Conservation (phyloP, 2,329 filamentous ascomycete species). For the Ascosphaera pollenicola region DNA sequence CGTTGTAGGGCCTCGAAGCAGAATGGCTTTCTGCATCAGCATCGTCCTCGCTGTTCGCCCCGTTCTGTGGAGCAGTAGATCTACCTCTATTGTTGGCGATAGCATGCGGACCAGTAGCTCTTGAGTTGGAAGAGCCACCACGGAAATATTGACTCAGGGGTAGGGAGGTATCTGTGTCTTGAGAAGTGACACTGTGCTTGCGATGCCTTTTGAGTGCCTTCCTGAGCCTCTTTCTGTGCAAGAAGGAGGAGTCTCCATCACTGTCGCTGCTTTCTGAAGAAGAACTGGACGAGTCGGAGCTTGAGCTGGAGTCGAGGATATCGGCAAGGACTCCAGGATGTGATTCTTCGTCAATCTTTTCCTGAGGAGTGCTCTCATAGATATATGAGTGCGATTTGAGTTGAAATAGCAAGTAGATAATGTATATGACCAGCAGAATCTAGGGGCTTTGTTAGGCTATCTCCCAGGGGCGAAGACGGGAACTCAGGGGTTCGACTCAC, state of each 20-base stretch:
- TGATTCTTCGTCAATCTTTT: slow-evolving; percentile 78
- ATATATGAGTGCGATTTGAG: slow-evolving; percentile 81
- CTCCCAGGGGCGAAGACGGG: background rate
- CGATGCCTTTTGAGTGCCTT: slow-evolving; percentile 52
- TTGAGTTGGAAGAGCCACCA: slow-evolving; percentile 2
- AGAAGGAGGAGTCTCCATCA: slow-evolving; percentile 32
- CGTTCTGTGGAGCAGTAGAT: background rate
- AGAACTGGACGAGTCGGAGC: slow-evolving; percentile 31
- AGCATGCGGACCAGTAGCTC: background rate
- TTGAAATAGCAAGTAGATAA: slow-evolving; percentile 70
- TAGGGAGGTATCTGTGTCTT: slow-evolving; percentile 27
- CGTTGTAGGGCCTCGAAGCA: too few species aligned
- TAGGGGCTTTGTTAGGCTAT: too few species aligned
- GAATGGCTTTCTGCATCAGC: slow-evolving; percentile 27
- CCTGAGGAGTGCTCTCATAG: slow-evolving; percentile 79
- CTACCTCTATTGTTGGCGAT: background rate
- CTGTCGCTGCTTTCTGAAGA: slow-evolving; percentile 35
- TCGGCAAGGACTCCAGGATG: slow-evolving; percentile 66
- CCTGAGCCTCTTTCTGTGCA: slow-evolving; percentile 48
- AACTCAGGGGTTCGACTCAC: slow-evolving; percentile 24
- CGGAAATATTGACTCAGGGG: background rate
- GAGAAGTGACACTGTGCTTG: slow-evolving; percentile 55
- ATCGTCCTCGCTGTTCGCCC: slow-evolving; percentile 28
- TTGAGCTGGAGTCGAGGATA: slow-evolving; percentile 51
- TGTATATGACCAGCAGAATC: slow-evolving; percentile 61